Evolutionary conservation across 2,329 filamentous ascomycete species (phyloP).

Genomic region (Aspergillus sclerotialis): DNA sequence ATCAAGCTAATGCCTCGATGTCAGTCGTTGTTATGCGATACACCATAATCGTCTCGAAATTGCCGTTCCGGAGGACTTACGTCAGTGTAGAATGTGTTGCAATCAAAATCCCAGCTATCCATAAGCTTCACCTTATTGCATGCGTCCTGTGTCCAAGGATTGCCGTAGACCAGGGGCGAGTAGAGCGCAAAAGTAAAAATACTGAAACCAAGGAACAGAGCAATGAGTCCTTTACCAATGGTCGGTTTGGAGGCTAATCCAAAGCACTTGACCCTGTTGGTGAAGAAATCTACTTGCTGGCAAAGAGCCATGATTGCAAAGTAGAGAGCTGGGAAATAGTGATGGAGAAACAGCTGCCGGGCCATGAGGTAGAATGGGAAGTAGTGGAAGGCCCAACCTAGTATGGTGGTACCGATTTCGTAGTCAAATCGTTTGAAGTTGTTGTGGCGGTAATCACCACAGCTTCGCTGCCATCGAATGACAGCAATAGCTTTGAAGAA

Average conservation of each 20-base stretch:
- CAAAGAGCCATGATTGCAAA: constrained; percentile 86
- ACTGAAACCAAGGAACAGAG: constrained; percentile 66
- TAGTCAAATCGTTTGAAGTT: constrained; percentile 97
- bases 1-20: constrained; percentile 25
- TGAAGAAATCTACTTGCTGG: constrained; percentile 81
- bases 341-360: constrained; percentile 94
- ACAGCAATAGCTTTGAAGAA: constrained; percentile 82
- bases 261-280: constrained; percentile 62
- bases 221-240: constrained; percentile 66
- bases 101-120: constrained; percentile 92
- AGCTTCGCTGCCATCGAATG: constrained; percentile 91
- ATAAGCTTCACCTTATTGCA: constrained; percentile 86
- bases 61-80: constrained; percentile 56
- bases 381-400: constrained; percentile 97
- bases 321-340: constrained; percentile 96
- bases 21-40: constrained; percentile 18
- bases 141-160: constrained; percentile 82
- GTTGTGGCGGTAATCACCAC: constrained; percentile 70
- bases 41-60: constrained; percentile 17
- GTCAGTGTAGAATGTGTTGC: constrained; percentile 80
- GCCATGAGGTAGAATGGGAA: constrained; percentile 99
- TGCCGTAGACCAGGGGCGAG: constrained; percentile 85
- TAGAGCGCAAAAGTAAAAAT: constrained; percentile 76
- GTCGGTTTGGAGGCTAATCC: constrained; percentile 63
- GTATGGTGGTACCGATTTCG: constrained; percentile 80